Conservation (phyloP, 2,329 filamentous ascomycete species). For the Fusarium begoniae region DNA sequence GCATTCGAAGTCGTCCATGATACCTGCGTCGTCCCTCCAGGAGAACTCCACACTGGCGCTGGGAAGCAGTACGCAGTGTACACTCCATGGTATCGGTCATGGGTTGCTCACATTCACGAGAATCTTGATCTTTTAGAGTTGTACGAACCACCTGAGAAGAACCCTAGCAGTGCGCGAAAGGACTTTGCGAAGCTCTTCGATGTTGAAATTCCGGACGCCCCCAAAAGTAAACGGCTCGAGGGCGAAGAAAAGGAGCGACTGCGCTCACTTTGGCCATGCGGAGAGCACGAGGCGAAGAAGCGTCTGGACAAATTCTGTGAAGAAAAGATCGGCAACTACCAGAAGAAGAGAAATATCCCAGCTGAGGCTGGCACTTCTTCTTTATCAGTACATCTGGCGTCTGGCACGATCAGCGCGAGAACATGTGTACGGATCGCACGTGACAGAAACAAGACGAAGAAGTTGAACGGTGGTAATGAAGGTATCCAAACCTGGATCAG, state of each 20-base stretch:
- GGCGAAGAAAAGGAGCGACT: conserved; percentile 68
- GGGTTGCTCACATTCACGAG: conserved; percentile 76
- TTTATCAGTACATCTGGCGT: conserved; percentile 77
- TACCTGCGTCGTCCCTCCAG: conserved; percentile 83
- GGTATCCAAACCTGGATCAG: conserved; percentile 80
- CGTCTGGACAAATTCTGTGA: conserved; percentile 74
- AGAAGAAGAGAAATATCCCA: conserved; percentile 72
- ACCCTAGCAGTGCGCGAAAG: conserved; percentile 48
- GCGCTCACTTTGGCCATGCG: conserved; percentile 73
- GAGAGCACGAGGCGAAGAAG: conserved; percentile 74
- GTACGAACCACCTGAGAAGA: conserved; percentile 58
- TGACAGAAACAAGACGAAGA: conserved; percentile 68
- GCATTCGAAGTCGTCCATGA: conserved; percentile 80
- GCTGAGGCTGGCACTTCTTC: conserved; percentile 69
- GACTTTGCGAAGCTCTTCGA: conserved; percentile 68
- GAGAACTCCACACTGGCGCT: conserved; percentile 69
- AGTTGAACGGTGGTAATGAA: conserved; percentile 71
- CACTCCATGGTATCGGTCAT: conserved; percentile 81
- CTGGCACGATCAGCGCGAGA: conserved; percentile 73
- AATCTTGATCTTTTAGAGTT: conserved; percentile 73
- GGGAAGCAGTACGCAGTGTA: conserved; percentile 89
- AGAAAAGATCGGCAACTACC: conserved; percentile 69
- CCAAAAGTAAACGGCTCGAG: conserved; percentile 69
- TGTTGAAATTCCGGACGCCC: conserved; percentile 66
- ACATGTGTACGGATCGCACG: conserved; percentile 72